Base-by-base conservation (phyloP, 805 yeast genomes). In the Metschnikowia reukaufii region DNA sequence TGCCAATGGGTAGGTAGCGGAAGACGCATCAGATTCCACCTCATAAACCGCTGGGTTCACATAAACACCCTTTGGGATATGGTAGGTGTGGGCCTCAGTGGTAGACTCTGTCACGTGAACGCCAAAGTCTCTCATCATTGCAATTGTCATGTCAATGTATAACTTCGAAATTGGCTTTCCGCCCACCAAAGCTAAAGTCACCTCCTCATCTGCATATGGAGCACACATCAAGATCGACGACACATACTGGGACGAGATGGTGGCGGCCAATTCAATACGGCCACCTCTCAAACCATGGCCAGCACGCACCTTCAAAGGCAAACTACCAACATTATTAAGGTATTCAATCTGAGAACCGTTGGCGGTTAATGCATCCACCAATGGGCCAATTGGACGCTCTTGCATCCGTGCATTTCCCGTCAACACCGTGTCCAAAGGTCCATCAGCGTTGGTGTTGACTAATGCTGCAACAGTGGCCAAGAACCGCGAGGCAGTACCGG, bases 331-430 rank as follows among this genome's bases (percentile, higher is more conserved):
- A 21, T 68, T 73, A 57, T 88, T 88, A 54, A 83, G 65, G 61
- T 88, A 94, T 33, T 81, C 82, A 40, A 94, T 79, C 10, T 70
- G 61, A 2, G 90, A 81, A 33, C 98, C 98, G 58, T 91, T 92
- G 8, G 78, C 67, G 46, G 85, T 76, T 55, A 94, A 74, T 4
- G 99, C 96, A 58, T 90, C 96, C 10, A 94, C 97, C 47, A 94
- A 76, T 2, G 98, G 97, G 27, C 96, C 98, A 58, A 89, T 88
- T 16, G 99, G 99, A 59, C 99, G 79, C 66, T 91, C 95, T 67
- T 91, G 96, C 99, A 94, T 94, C 67, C 99, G 81, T 41, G 88
- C 85, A 67, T 94, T 94, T 56, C 99, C 99, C 1, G 98, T 94
- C 52, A 94, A 75, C 6, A 82, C 70, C 23, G 90, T 82, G 49